A percentile compares a stretch with the other conserved stretches of the same genome.
These are phyloP conservation scores for Priceomyces haplophilus DNA, from an alignment of 805 yeast species.

Conservation along the genomic window DNA sequence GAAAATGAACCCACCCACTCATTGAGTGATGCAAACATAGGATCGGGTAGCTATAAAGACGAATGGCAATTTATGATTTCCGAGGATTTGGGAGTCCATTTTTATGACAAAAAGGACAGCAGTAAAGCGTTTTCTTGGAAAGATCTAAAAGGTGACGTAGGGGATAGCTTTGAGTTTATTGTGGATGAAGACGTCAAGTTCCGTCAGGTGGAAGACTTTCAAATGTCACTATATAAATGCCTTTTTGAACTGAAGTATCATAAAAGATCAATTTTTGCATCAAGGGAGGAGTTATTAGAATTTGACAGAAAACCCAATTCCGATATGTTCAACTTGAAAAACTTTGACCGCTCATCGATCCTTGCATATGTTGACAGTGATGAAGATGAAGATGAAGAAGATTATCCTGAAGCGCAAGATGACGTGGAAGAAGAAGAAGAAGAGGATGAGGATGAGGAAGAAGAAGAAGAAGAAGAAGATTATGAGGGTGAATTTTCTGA, in stretches of 20 bases:
- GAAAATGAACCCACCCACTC: slow-evolving; percentile 21
- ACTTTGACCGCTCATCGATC: slow-evolving; percentile 13
- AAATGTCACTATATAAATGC: slow-evolving; percentile 58
- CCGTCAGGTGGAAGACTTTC: slow-evolving; percentile 60
- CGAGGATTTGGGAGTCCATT: slow-evolving; percentile 55
- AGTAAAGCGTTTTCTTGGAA: slow-evolving; percentile 69
- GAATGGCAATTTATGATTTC: slow-evolving; percentile 72
- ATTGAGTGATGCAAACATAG: slow-evolving; percentile 24
- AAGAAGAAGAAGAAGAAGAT: slow-evolving; percentile 8
- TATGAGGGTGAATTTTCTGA: slow-evolving; percentile 4
- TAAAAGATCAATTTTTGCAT: slow-evolving; percentile 37
- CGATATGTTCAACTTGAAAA: slow-evolving; percentile 20
- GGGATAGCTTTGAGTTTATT: slow-evolving; percentile 78
- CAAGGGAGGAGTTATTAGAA: slow-evolving; percentile 43
- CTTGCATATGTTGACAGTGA: slow-evolving; percentile 6
- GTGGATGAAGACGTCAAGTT: slow-evolving; percentile 58
- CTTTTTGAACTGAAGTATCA: slow-evolving; percentile 74
- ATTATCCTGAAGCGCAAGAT: slow-evolving; percentile 20
- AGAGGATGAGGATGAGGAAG: slow-evolving; percentile 12
- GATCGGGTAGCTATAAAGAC: slow-evolving; percentile 39
- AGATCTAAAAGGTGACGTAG: slow-evolving; percentile 81
- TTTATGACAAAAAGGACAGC: slow-evolving; percentile 51
- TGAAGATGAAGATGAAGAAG: slow-evolving; percentile 24
- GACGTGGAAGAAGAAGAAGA: slow-evolving; percentile 19
- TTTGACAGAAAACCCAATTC: slow-evolving; percentile 43